Percentiles rank a stretch among this genome's conserved stretches.
phyloP scores from a whole-genome alignment of 306 rosid genomes.

The Cucurbita pepo region DNA sequence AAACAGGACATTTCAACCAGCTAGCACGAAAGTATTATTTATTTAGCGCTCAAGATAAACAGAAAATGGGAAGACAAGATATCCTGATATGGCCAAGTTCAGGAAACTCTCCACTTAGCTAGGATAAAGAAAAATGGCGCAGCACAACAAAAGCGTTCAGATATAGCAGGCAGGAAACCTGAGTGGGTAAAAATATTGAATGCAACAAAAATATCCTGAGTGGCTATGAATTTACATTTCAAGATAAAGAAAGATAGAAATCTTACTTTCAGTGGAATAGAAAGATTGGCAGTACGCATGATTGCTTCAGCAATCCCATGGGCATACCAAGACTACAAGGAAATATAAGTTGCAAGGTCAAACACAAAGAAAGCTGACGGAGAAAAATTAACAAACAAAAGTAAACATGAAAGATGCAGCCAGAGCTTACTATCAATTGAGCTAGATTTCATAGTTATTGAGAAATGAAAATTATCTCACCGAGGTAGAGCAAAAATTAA shows the following conservation, averaged over 20 bases:
- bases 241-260: background rate
- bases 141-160: background rate
- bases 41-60: background rate
- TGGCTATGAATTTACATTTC: background rate
- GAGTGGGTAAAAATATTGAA: background rate
- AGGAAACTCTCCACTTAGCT: background rate
- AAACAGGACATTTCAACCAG: background rate
- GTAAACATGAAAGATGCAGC: background rate
- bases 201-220: background rate
- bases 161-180: background rate
- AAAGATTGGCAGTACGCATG: constrained; percentile 92
- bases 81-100: background rate
- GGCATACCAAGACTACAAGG: constrained; percentile 90
- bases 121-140: background rate
- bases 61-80: background rate
- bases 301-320: constrained; percentile 96
- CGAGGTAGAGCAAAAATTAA: background rate
- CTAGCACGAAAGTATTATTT: background rate
- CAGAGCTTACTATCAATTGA: background rate
- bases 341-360: constrained; percentile 6
- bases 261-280: constrained; percentile 87
- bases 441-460: background rate
- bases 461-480: background rate
- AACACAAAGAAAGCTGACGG: background rate
- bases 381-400: background rate